A percentile compares a stretch with the other conserved stretches of the same genome.
Conservation (phyloP, 2,329 filamentous ascomycete species). For the Fusarium dlaminii region DNA sequence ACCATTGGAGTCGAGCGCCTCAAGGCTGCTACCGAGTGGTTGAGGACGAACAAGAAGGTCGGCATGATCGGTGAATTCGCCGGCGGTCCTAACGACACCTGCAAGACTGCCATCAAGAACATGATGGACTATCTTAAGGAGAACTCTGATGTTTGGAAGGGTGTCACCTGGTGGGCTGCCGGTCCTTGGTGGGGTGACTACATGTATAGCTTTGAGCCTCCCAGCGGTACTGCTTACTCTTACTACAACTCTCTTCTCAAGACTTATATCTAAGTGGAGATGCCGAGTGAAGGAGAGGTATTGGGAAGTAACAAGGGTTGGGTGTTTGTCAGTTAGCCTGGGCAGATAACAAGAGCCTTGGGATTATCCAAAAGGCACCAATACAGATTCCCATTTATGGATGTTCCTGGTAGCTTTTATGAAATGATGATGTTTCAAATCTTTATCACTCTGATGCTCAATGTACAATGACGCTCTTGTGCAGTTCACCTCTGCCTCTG, state of each 20-base stretch:
- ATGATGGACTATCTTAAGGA: constrained; percentile 62
- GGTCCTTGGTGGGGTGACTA: constrained; percentile 69
- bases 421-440: background rate
- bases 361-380: background rate
- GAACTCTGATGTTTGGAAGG: constrained; percentile 68
- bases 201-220: constrained; percentile 59
- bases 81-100: constrained; percentile 61
- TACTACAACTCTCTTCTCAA: constrained; percentile 43
- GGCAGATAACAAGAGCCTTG: background rate
- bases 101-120: constrained; percentile 61
- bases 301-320: rapidly evolving
- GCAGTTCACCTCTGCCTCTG: background rate
- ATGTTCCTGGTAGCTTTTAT: background rate
- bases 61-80: constrained; percentile 67
- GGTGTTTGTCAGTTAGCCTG: background rate
- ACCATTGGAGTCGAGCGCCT: constrained; percentile 62
- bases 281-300: background rate
- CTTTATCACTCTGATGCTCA: rapidly evolving
- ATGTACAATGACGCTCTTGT: background rate
- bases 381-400: background rate
- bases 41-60: constrained; percentile 62
- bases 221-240: constrained; percentile 54
- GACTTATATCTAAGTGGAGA: constrained; percentile 9
- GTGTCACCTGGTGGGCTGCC: constrained; percentile 66
- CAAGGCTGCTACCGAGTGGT: constrained; percentile 61